Conservation (phyloP, 306 rosid species). For the Fragaria nilgerrensis region DNA sequence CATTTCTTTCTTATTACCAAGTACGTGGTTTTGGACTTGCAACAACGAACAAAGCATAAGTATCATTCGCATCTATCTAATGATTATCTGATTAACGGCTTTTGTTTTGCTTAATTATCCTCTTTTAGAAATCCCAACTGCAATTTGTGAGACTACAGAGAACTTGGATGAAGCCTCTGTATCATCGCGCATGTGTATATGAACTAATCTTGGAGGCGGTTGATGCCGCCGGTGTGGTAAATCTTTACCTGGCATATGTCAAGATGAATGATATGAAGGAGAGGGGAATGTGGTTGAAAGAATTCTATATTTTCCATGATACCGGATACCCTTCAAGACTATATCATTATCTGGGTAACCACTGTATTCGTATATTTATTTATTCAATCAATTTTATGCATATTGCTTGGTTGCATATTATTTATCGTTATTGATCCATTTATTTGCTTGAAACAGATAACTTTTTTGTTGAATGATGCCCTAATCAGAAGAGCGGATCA, state of each 20-base stretch:
- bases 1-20: too few relatives aligned
- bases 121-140: not conserved
- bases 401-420: not conserved
- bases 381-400: not conserved
- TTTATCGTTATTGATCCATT: not conserved
- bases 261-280: not conserved
- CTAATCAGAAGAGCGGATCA: too few relatives aligned
- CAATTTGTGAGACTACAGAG: slow-evolving; percentile 1
- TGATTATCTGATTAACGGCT: not conserved
- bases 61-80: not conserved
- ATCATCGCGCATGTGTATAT: not conserved
- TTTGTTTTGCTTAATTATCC: not conserved
- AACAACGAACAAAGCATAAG: not conserved
- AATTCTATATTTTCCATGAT: not conserved
- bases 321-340: not conserved
- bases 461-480: not conserved
- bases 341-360: too few relatives aligned
- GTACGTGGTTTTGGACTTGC: not conserved
- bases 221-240: not conserved
- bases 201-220: not conserved
- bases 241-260: not conserved
- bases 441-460: not conserved
- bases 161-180: slow-evolving; percentile 1
- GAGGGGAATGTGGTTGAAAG: not conserved
- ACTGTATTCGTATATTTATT: too few relatives aligned